These are phyloP conservation scores for Fusarium napiforme DNA, from an alignment of 2,329 filamentous ascomycete genomes.

Conservation along the genomic window DNA sequence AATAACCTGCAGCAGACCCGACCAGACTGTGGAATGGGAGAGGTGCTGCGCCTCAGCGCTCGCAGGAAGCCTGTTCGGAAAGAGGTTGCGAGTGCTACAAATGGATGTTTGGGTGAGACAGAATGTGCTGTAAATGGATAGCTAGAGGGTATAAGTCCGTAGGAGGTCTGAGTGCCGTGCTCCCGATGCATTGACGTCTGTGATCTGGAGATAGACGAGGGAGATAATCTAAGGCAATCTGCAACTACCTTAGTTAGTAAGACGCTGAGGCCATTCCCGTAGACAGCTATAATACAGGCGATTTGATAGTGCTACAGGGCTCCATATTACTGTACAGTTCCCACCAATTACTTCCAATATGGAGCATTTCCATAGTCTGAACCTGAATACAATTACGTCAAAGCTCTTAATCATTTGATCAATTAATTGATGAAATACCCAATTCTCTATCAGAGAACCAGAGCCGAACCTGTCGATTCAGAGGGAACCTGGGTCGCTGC, in stretches of 20 bases:
- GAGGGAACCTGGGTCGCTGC: constrained; percentile 1
- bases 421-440: too few relatives aligned
- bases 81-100: constrained; percentile 7
- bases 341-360: background rate
- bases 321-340: background rate
- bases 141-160: background rate
- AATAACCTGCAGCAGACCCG: constrained; percentile 11
- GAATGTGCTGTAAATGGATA: constrained; percentile 16
- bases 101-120: constrained; percentile 17
- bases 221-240: background rate
- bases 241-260: too few relatives aligned
- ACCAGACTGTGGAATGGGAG: constrained; percentile 5
- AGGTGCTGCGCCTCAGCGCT: constrained; percentile 34
- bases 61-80: constrained; percentile 30
- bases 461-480: background rate
- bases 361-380: background rate
- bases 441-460: background rate
- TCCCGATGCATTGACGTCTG: constrained; percentile 7
- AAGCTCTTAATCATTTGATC: background rate
- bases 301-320: background rate
- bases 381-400: background rate
- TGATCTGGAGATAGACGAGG: background rate
- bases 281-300: background rate
- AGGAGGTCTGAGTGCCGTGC: constrained; percentile 4
- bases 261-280: background rate